phyloP scores from a whole-genome alignment of 805 yeast species.

The Saccharomyces eubayanus region DNA sequence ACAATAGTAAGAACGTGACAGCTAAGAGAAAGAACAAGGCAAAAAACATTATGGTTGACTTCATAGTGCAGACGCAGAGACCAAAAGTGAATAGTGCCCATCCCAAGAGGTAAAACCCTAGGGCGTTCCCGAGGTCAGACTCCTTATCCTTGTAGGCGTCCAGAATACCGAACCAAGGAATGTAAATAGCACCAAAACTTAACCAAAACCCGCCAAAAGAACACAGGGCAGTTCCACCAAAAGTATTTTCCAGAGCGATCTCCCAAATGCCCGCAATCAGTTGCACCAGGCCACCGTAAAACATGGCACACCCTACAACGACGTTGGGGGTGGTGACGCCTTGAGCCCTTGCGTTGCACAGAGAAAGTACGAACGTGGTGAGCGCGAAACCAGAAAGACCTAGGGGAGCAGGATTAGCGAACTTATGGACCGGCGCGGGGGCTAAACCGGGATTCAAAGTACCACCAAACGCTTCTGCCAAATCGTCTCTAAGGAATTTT shows the following conservation, averaged over 20 bases:
- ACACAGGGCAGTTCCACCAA: conserved; percentile 52
- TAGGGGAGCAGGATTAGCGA: conserved; percentile 59
- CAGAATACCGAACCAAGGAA: conserved; percentile 49
- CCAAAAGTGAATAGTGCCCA: conserved; percentile 53
- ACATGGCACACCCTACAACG: conserved; percentile 46
- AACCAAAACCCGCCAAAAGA: conserved; percentile 65
- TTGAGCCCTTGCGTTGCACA: conserved; percentile 46
- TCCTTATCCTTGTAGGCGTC: conserved; percentile 39
- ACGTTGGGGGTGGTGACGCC: conserved; percentile 42
- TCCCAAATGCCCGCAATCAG: conserved; percentile 60
- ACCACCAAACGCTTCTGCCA: conserved; percentile 70
- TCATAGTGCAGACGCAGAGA: conserved; percentile 42
- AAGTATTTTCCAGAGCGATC: conserved; percentile 51
- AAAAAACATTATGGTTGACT: conserved; percentile 55
- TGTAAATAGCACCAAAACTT: conserved; percentile 47
- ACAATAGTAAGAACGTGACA: conserved; percentile 45
- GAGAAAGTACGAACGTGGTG: conserved; percentile 49
- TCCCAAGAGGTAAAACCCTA: conserved; percentile 50
- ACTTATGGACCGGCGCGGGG: conserved; percentile 44
- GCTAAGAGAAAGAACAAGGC: conserved; percentile 43
- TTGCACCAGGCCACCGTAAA: conserved; percentile 54
- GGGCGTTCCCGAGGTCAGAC: conserved; percentile 36
- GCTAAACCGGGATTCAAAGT: conserved; percentile 58
- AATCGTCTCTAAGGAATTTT: conserved; percentile 51
- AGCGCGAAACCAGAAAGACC: conserved; percentile 52